Evolutionary conservation across 1,139 yeast species (phyloP).

Genomic region (Yamadazyma diddensiae): DNA sequence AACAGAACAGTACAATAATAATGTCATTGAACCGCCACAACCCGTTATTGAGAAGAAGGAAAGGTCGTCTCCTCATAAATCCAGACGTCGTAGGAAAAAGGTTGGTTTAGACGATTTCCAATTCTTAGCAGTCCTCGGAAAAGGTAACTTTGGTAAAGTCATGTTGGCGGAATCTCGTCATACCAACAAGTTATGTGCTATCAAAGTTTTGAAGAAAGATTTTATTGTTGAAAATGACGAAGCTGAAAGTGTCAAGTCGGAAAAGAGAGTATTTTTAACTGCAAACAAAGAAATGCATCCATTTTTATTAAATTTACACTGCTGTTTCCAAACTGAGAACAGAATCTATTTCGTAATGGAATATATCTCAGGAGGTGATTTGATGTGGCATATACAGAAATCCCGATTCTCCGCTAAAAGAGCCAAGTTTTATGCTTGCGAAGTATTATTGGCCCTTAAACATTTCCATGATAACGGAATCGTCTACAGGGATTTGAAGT

Average conservation of each 20-base stretch:
- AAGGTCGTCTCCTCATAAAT: constrained; percentile 20
- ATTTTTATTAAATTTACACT: constrained; percentile 82
- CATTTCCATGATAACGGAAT: constrained; percentile 96
- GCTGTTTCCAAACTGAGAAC: constrained; percentile 97
- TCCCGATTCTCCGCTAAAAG: constrained; percentile 84
- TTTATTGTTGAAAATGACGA: constrained; percentile 94
- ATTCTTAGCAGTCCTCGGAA: constrained; percentile 90
- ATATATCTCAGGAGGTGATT: constrained; percentile 94
- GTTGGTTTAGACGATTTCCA: constrained; percentile 94
- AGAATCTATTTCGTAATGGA: constrained; percentile 98
- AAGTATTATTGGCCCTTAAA: constrained; percentile 84
- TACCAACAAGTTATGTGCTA: constrained; percentile 78
- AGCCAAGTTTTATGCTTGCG: constrained; percentile 97
- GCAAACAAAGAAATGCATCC: constrained; percentile 94
- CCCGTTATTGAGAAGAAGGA: constrained; percentile 6
- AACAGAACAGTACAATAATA: constrained; percentile 1
- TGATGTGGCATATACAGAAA: constrained; percentile 98
- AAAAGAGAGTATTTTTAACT: constrained; percentile 84
- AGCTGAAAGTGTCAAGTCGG: constrained; percentile 91
- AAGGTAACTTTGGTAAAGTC: constrained; percentile 97
- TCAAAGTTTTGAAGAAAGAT: constrained; percentile 92
- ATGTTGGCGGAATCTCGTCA: constrained; percentile 93
- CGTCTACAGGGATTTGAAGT: constrained; percentile 91
- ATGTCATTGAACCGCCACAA: background rate
- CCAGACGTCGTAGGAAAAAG: constrained; percentile 52